These are phyloP conservation scores for Psilocybe azurescens DNA, from an alignment of 768 basidiomycete species.

Conservation along the genomic window DNA sequence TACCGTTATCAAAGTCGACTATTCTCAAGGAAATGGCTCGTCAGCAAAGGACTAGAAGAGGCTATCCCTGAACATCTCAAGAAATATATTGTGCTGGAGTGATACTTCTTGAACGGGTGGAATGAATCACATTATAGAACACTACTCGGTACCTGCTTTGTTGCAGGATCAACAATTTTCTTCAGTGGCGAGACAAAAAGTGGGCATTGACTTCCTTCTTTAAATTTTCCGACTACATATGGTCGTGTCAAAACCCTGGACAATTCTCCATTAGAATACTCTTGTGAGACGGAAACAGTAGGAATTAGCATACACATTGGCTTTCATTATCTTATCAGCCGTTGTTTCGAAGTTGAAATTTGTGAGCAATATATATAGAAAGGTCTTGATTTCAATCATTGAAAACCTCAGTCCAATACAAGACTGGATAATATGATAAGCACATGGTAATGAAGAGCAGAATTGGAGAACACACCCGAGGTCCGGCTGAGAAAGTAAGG, in stretches of 20 bases:
- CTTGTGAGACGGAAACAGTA: neutral
- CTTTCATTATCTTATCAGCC: constrained; percentile 56
- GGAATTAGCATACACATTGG: constrained; percentile 60
- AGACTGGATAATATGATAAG: constrained; percentile 42
- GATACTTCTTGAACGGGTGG: constrained; percentile 14
- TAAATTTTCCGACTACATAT: constrained; percentile 56
- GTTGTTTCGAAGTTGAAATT: constrained; percentile 67
- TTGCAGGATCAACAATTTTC: neutral
- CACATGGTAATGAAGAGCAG: neutral
- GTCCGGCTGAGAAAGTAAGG: constrained; percentile 81
- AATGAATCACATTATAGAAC: constrained; percentile 4
- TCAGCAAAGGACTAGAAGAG: constrained; percentile 74
- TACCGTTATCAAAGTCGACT: constrained; percentile 96
- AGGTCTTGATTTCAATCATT: constrained; percentile 82
- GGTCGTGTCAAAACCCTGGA: constrained; percentile 69
- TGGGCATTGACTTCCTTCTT: constrained; percentile 68
- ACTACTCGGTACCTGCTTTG: neutral
- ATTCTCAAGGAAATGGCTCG: constrained; percentile 93
- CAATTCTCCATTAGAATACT: neutral
- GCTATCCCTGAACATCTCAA: constrained; percentile 84
- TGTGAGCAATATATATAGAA: constrained; percentile 72
- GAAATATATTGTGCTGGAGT: constrained; percentile 91
- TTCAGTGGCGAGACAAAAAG: constrained; percentile 49
- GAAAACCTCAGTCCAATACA: constrained; percentile 87
- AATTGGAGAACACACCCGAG: constrained; percentile 59